Conservation (phyloP, 192 early-diverging fungal genomes). For the Gamsiella multidivaricata region DNA sequence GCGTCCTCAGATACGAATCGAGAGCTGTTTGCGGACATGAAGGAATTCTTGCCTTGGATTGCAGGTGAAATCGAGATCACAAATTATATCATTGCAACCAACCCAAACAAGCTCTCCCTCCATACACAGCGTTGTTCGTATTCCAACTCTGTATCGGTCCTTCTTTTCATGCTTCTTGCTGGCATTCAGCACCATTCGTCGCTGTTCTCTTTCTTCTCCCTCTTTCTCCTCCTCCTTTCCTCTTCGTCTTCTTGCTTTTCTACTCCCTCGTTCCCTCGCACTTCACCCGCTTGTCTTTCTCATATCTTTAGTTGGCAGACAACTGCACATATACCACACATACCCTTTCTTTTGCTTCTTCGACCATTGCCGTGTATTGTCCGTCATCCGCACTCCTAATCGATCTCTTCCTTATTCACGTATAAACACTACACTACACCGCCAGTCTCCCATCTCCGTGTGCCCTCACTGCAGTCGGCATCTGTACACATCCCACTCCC, state of each 20-base stretch:
- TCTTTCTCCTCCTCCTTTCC: background rate
- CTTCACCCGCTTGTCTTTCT: background rate
- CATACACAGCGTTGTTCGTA: too few relatives aligned
- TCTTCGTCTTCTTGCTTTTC: conserved; percentile 3
- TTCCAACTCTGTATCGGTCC: too few relatives aligned
- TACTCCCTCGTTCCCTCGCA: background rate
- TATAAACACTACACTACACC: too few relatives aligned
- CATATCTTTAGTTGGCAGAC: too few relatives aligned
- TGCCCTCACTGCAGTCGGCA: background rate
- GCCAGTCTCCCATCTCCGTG: too few relatives aligned
- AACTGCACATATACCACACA: too few relatives aligned
- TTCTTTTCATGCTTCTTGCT: too few relatives aligned
- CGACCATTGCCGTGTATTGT: too few relatives aligned
- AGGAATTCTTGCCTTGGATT: background rate
- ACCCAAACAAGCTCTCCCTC: too few relatives aligned
- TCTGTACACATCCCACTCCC: background rate
- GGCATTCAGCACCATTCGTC: background rate
- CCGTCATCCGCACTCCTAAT: too few relatives aligned
- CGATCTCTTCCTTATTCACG: too few relatives aligned
- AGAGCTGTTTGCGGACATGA: background rate
- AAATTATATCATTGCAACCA: background rate
- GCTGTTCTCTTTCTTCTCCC: background rate
- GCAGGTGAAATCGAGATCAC: conserved; percentile 15
- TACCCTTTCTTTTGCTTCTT: conserved; percentile 1
- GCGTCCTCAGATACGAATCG: background rate